phyloP scores from a whole-genome alignment of 1,284 basidiomycete species.

The Cryptococcus depauperatus region DNA sequence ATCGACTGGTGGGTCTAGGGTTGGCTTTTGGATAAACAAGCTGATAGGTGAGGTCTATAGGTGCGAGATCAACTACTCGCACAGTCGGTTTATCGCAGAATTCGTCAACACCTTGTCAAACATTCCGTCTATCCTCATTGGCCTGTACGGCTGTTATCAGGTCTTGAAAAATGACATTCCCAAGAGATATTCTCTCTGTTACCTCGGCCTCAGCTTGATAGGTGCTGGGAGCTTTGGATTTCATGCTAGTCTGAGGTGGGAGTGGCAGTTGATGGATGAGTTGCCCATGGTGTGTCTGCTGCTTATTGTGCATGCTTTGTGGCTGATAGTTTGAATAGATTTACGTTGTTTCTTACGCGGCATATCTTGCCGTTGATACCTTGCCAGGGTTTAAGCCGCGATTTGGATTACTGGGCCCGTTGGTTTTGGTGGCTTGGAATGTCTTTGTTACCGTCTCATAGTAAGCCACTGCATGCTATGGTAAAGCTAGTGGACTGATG shows the following conservation, averaged over 20 bases:
- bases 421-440: slow-evolving; percentile 30
- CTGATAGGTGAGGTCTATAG: slow-evolving; percentile 16
- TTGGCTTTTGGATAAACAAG: background rate
- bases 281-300: slow-evolving; percentile 41
- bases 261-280: slow-evolving; percentile 46
- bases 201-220: slow-evolving; percentile 39
- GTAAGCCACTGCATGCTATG: slow-evolving; percentile 24
- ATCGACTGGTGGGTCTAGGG: slow-evolving; percentile 33
- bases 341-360: slow-evolving; percentile 38
- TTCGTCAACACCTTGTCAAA: slow-evolving; percentile 47
- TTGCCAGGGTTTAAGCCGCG: slow-evolving; percentile 29
- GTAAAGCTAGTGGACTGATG: background rate
- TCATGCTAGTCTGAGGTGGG: slow-evolving; percentile 41
- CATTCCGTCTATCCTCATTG: slow-evolving; percentile 44
- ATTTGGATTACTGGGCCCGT: slow-evolving; percentile 29
- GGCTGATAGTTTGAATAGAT: slow-evolving; percentile 23
- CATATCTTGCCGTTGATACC: slow-evolving; percentile 39
- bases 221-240: slow-evolving; percentile 43
- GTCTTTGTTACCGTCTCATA: slow-evolving; percentile 43
- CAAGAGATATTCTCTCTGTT: slow-evolving; percentile 27
- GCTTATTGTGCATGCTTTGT: background rate
- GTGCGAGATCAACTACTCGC: slow-evolving; percentile 44
- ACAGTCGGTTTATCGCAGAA: slow-evolving; percentile 44
- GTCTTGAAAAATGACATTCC: slow-evolving; percentile 23
- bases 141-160: slow-evolving; percentile 41